Evolutionary conservation across 352 stramenopile genomes (phyloP).

Genomic region (Phytophthora uliginosa): DNA sequence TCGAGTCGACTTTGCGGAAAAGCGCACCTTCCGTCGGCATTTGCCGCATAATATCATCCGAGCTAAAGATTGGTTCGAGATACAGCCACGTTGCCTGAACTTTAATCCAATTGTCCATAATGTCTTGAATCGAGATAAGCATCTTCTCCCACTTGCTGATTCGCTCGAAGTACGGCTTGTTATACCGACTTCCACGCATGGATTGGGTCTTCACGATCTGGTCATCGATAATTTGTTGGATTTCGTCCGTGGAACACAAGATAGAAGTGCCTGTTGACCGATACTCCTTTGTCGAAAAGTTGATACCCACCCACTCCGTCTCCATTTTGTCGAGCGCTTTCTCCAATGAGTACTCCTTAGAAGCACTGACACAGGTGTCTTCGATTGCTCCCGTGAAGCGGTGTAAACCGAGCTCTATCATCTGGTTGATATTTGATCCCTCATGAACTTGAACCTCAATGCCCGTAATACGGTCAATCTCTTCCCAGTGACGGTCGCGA

Average conservation of each 20-base stretch:
- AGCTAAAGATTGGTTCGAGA: constrained; percentile 95
- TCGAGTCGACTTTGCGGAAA: constrained; percentile 91
- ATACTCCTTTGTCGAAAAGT: constrained; percentile 96
- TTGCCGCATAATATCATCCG: constrained; percentile 94
- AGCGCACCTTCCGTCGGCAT: constrained; percentile 91
- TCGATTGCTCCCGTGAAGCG: constrained; percentile 92
- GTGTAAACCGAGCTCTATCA: constrained; percentile 91
- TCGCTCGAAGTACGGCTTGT: constrained; percentile 93
- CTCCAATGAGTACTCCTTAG: constrained; percentile 96
- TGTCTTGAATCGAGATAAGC: constrained; percentile 92
- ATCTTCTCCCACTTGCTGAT: constrained; percentile 93
- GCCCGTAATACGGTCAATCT: constrained; percentile 90
- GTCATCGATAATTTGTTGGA: constrained; percentile 96
- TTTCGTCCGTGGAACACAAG: constrained; percentile 89
- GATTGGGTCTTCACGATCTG: constrained; percentile 97
- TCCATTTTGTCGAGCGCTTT: constrained; percentile 96
- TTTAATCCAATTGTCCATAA: constrained; percentile 96
- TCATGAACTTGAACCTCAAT: constrained; percentile 92
- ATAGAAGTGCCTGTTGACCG: constrained; percentile 95
- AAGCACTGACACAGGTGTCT: constrained; percentile 94
- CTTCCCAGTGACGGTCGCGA: constrained; percentile 93
- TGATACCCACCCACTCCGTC: constrained; percentile 92
- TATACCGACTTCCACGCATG: constrained; percentile 95
- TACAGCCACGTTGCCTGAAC: constrained; percentile 96
- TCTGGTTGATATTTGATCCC: constrained; percentile 92